These are phyloP conservation scores for Sporothrix luriei DNA, from an alignment of 2,329 filamentous ascomycete genomes.

Conservation along the genomic window DNA sequence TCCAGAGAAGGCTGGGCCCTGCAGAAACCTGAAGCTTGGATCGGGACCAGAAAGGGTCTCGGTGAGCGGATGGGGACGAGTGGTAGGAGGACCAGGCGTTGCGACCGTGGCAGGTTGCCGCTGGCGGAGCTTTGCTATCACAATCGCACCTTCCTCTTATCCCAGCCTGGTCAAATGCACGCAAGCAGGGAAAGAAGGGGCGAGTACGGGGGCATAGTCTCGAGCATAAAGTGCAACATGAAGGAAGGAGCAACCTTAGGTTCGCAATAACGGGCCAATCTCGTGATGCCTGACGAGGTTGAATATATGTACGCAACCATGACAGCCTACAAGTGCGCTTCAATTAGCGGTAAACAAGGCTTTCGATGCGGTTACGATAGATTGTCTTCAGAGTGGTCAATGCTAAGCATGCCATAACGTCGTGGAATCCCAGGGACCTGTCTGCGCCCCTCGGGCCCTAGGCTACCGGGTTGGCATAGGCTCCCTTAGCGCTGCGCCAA, in stretches of 20 bases:
- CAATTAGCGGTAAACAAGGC: background rate
- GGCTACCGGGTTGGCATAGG: background rate
- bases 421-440: slow-evolving; percentile 6
- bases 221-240: background rate
- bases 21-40: slow-evolving; percentile 23
- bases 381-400: background rate
- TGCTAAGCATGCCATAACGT: background rate
- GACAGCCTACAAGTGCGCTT: background rate
- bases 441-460: background rate
- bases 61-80: slow-evolving; percentile 27
- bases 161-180: background rate
- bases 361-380: background rate
- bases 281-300: background rate
- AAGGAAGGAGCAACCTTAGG: slow-evolving; percentile 15
- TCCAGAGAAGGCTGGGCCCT: slow-evolving; percentile 10
- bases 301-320: background rate
- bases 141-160: slow-evolving; percentile 4
- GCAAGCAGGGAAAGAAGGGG: background rate
- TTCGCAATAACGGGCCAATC: background rate
- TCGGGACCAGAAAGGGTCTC: background rate
- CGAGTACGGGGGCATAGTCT: background rate
- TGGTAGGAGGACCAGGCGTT: background rate
- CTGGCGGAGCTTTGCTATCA: slow-evolving; percentile 6
- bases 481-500: slow-evolving; percentile 20
- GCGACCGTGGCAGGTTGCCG: background rate